These are phyloP conservation scores for Fraxinus floribunda DNA, from an alignment of 305 asterid genomes.

Conservation along the genomic window DNA sequence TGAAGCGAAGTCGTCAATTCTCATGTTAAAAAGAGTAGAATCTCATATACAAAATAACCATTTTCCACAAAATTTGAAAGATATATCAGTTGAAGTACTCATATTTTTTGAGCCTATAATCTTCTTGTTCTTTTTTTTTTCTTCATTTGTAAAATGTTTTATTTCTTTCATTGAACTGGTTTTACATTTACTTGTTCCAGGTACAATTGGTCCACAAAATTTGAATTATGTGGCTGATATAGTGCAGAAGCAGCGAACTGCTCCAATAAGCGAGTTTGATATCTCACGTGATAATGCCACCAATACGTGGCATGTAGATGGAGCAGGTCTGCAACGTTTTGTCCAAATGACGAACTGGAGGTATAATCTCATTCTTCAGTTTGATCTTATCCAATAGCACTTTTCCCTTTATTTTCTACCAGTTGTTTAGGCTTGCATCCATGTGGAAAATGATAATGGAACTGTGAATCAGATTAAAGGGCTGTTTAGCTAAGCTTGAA, in stretches of 20 bases:
- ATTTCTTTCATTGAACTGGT: not conserved
- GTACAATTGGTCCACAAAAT: conserved; percentile 31
- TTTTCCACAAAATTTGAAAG: not conserved
- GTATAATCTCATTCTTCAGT: conserved; percentile 30
- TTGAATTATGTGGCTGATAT: conserved; percentile 67
- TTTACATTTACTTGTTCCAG: conserved; percentile 31
- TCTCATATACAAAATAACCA: not conserved
- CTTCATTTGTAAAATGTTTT: not conserved
- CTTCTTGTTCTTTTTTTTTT: not conserved
- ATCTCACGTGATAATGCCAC: conserved; percentile 57
- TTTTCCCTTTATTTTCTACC: not conserved
- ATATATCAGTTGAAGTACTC: not conserved
- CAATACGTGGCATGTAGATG: conserved; percentile 69
- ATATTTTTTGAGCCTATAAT: not conserved
- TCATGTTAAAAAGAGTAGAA: not conserved
- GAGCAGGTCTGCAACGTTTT: conserved; percentile 84
- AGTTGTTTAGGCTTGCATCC: not conserved
- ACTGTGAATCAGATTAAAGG: not conserved
- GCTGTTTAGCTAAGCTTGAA: not conserved
- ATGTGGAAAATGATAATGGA: not conserved
- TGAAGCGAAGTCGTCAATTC: not conserved
- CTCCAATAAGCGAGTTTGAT: conserved; percentile 79
- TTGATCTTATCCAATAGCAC: not conserved
- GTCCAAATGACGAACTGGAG: conserved; percentile 99
- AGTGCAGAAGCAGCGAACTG: conserved; percentile 61